phyloP scores from a whole-genome alignment of 768 basidiomycete species.

The Termitomyces sp. region DNA sequence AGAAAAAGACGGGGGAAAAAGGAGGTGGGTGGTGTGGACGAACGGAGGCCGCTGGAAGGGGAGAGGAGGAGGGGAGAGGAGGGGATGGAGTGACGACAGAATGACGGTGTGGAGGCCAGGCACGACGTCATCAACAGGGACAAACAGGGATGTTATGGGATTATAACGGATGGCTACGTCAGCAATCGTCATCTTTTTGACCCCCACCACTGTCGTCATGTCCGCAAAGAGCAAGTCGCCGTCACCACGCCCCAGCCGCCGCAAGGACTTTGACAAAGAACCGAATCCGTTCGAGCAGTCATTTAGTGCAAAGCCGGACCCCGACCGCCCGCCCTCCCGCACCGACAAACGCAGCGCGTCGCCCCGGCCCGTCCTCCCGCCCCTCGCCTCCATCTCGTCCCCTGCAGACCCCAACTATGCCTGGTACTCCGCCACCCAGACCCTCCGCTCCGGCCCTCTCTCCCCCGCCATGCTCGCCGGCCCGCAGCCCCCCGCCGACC shows the following conservation, averaged over 20 bases:
- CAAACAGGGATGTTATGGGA: slow-evolving; percentile 33
- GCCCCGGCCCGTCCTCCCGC: slow-evolving; percentile 73
- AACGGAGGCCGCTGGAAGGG: background rate
- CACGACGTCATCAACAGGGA: slow-evolving; percentile 17
- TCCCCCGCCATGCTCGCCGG: slow-evolving; percentile 96
- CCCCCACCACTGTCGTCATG: slow-evolving; percentile 28
- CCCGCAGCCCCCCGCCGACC: slow-evolving; percentile 54
- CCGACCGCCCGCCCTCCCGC: slow-evolving; percentile 28
- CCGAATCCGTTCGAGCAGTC: slow-evolving; percentile 96
- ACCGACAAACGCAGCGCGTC: slow-evolving; percentile 35
- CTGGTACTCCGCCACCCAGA: slow-evolving; percentile 63
- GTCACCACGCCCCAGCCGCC: slow-evolving; percentile 30
- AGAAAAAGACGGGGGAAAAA: background rate
- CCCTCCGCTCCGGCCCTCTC: slow-evolving; percentile 88
- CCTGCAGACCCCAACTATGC: slow-evolving; percentile 59
- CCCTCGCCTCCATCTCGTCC: slow-evolving; percentile 75
- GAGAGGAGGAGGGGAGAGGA: background rate
- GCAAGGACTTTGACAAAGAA: slow-evolving; percentile 72
- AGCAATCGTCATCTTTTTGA: slow-evolving; percentile 45
- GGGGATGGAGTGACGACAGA: slow-evolving; percentile 3
- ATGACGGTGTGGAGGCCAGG: slow-evolving; percentile 8
- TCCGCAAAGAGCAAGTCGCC: slow-evolving; percentile 36
- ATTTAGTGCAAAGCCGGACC: slow-evolving; percentile 54
- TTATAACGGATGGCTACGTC: slow-evolving; percentile 48
- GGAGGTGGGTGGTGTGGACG: background rate